Conservation (phyloP, 2,329 filamentous ascomycete genomes). For the Dactylellina leptospora region DNA sequence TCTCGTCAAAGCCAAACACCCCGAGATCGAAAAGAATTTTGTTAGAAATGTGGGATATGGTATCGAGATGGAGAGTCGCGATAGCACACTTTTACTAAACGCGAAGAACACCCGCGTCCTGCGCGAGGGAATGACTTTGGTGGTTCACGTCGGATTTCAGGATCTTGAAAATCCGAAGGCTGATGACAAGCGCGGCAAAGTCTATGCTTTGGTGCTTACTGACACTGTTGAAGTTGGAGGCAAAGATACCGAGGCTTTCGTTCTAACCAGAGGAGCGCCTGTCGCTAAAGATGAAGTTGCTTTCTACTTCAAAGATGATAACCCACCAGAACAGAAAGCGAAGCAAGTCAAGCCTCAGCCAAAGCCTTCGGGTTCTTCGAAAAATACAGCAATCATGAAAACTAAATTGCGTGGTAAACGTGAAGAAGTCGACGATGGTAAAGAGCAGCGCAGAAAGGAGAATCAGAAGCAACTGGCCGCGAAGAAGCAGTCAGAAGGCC, state of each 20-base stretch:
- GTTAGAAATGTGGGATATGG: constrained; percentile 90
- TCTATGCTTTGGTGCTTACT: constrained; percentile 87
- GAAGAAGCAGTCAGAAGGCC: constrained; percentile 89
- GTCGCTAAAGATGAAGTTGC: constrained; percentile 92
- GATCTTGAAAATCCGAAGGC: constrained; percentile 87
- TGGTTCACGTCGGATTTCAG: constrained; percentile 86
- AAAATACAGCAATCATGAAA: constrained; percentile 82
- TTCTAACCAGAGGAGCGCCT: constrained; percentile 93
- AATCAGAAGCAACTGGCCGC: constrained; percentile 89
- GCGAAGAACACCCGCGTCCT: constrained; percentile 83
- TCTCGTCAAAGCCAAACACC: constrained; percentile 86
- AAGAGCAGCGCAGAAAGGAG: constrained; percentile 83
- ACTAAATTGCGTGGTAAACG: constrained; percentile 91
- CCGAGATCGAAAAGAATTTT: constrained; percentile 94
- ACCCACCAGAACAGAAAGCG: constrained; percentile 84
- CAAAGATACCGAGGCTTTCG: constrained; percentile 73
- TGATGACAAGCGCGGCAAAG: constrained; percentile 87
- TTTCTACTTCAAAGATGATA: constrained; percentile 98
- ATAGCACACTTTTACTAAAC: constrained; percentile 82
- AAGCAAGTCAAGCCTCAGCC: constrained; percentile 80
- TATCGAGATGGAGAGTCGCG: constrained; percentile 90
- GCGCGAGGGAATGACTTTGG: constrained; percentile 97
- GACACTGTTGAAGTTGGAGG: constrained; percentile 90
- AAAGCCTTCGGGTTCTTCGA: constrained; percentile 77
- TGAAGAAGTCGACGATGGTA: constrained; percentile 78